Evolutionary conservation across 2,329 filamentous ascomycete genomes (phyloP).

Genomic region (Chaetothyriales sp.): DNA sequence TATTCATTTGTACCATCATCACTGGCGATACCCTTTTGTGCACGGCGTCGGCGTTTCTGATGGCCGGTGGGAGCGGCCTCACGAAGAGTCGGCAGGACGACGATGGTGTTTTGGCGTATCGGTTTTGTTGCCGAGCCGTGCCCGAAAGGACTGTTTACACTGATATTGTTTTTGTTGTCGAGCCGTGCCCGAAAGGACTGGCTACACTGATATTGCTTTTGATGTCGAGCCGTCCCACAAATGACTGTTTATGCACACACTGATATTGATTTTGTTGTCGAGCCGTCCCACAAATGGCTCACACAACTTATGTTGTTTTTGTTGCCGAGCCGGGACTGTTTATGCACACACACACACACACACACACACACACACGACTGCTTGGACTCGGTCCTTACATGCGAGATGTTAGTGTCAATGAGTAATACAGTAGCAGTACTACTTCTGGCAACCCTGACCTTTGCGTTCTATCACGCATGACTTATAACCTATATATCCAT

Average conservation of each 20-base stretch:
- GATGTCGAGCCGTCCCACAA: neutral
- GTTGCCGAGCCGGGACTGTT: too few species aligned
- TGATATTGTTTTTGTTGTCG: neutral
- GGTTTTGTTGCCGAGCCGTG: neutral
- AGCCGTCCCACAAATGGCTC: too few species aligned
- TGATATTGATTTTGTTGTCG: neutral
- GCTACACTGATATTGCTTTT: neutral
- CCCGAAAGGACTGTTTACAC: neutral
- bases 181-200: neutral
- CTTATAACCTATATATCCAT: too few species aligned
- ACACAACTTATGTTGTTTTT: too few species aligned
- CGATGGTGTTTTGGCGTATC: neutral
- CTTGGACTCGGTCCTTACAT: too few species aligned
- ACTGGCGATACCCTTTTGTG: conserved; percentile 14
- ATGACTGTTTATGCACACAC: neutral
- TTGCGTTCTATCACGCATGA: too few species aligned
- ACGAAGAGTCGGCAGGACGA: neutral
- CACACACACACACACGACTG: too few species aligned
- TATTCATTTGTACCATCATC: conserved; percentile 6
- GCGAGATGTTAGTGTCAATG: too few species aligned
- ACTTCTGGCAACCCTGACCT: too few species aligned
- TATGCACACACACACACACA: too few species aligned
- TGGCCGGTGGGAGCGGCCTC: conserved; percentile 12
- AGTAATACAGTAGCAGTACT: too few species aligned
- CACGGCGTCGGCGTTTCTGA: conserved; percentile 7